These are phyloP conservation scores for Dioscorea dumetorum DNA, from an alignment of 106 monocot genomes.

Conservation along the genomic window DNA sequence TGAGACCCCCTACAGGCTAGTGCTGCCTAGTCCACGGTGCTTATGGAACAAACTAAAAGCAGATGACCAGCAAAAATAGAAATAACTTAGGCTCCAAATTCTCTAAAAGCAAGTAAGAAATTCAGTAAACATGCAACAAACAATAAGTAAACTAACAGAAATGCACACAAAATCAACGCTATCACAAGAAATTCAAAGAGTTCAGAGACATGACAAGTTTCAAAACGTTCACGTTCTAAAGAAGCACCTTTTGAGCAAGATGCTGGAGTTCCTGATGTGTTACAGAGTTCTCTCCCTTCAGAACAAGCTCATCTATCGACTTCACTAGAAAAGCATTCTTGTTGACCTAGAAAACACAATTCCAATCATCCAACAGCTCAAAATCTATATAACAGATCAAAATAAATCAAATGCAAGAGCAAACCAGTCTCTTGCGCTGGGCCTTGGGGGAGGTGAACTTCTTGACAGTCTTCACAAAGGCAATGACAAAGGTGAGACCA, in stretches of 20 bases:
- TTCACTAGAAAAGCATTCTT: conserved; percentile 68
- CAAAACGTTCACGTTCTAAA: not conserved
- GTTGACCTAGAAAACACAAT: conserved; percentile 43
- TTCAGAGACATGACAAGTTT: not conserved
- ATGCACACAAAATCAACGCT: too few species aligned
- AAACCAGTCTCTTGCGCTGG: conserved; percentile 69
- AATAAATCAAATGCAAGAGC: not conserved
- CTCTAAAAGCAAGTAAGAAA: too few species aligned
- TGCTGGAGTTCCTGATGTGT: conserved; percentile 39
- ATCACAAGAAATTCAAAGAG: too few species aligned
- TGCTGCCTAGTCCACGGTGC: too few species aligned
- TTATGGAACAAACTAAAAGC: too few species aligned
- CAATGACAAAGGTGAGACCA: conserved; percentile 63
- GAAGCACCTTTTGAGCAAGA: conserved; percentile 73
- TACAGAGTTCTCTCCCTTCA: conserved; percentile 44
- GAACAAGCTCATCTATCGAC: conserved; percentile 63
- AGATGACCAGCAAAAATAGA: too few species aligned
- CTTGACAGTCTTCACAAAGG: conserved; percentile 71
- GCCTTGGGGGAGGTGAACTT: conserved; percentile 80
- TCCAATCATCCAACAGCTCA: conserved; percentile 8
- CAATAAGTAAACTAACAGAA: too few species aligned
- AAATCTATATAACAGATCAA: not conserved
- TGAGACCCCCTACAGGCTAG: too few species aligned
- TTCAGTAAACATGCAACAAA: too few species aligned
- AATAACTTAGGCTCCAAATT: too few species aligned